Percentiles rank a stretch among this genome's conserved stretches.
phyloP scores from a whole-genome alignment of 352 stramenopile species.

The Phytophthora melonis region DNA sequence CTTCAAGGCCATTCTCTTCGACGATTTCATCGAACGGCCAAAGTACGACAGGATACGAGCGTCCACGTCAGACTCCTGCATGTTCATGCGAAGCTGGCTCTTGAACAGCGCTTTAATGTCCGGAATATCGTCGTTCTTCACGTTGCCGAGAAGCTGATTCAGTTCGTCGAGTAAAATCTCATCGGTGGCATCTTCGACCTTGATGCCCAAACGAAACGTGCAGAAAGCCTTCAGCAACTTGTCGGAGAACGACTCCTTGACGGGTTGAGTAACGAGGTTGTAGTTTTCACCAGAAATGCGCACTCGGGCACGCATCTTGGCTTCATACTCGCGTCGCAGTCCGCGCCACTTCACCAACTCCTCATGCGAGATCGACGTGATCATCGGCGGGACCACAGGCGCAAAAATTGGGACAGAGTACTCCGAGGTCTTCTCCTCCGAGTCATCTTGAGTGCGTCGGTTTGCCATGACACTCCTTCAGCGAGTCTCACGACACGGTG shows the following conservation, averaged over 20 bases:
- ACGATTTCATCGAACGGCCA: background rate
- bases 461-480: background rate
- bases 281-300: background rate
- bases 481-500: background rate
- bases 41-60: background rate
- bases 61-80: background rate
- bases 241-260: background rate
- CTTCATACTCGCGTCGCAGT: background rate
- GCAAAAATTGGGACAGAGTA: background rate
- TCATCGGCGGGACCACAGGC: background rate
- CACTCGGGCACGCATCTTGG: background rate
- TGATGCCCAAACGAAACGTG: background rate
- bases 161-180: background rate
- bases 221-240: background rate
- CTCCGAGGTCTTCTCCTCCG: background rate
- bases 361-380: background rate
- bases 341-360: background rate
- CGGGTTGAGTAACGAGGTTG: background rate
- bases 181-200: background rate
- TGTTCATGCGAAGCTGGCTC: background rate
- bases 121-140: background rate
- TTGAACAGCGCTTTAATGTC: constrained; percentile 2
- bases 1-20: background rate
- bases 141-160: background rate
- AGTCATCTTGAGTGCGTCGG: background rate